phyloP scores from a whole-genome alignment of 805 yeast species.

The Wickerhamomyces bovis region DNA sequence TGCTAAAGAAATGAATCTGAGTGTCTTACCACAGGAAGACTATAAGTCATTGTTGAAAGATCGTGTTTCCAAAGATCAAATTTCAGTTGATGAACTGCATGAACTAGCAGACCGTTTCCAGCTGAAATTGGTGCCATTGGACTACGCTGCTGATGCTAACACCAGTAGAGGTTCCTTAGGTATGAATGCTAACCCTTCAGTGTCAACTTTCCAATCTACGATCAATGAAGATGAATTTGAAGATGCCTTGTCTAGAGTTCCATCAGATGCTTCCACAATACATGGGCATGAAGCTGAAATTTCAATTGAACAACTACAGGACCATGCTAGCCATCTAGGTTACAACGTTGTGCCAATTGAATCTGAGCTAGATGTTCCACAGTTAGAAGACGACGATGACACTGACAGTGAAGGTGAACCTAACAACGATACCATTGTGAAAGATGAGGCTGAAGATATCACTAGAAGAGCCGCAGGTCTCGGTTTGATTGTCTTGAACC shows the following conservation, averaged over 20 bases:
- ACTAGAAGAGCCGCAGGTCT: conserved; percentile 11
- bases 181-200: conserved; percentile 14
- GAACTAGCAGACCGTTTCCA: conserved; percentile 31
- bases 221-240: conserved; percentile 25
- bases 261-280: conserved; percentile 22
- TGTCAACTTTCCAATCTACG: conserved; percentile 19
- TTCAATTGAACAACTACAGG: conserved; percentile 15
- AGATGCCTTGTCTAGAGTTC: conserved; percentile 25
- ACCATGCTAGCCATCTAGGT: conserved; percentile 16
- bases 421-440: conserved; percentile 11
- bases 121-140: conserved; percentile 28
- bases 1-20: conserved; percentile 37
- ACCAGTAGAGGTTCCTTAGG: conserved; percentile 6
- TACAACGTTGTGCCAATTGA: conserved; percentile 9
- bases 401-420: conserved; percentile 13
- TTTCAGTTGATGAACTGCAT: conserved; percentile 27
- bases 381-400: conserved; percentile 4
- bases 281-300: conserved; percentile 10
- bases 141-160: background rate
- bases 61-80: conserved; percentile 16
- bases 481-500: conserved; percentile 24
- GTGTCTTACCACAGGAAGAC: conserved; percentile 40
- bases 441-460: conserved; percentile 4
- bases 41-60: conserved; percentile 30
- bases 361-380: background rate